phyloP scores from a whole-genome alignment of 163 green algal genomes.

The Coccomyxa subellipsoidea region DNA sequence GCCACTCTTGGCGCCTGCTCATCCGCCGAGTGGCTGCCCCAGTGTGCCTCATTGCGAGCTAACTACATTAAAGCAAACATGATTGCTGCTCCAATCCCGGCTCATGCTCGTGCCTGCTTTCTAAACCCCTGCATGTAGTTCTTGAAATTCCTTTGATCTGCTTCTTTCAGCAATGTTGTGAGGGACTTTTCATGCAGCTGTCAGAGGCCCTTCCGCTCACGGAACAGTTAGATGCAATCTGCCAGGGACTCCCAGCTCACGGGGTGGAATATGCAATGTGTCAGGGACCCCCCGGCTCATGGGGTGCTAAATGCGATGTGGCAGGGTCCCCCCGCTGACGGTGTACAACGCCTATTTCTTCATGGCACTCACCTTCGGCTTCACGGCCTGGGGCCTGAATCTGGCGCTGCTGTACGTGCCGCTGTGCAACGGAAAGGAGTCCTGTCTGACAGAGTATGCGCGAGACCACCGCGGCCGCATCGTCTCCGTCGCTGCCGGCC shows the following conservation, averaged over 20 bases:
- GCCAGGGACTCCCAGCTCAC: too few species aligned
- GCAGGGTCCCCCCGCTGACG: neutral
- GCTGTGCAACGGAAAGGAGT: neutral
- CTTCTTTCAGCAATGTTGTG: too few species aligned
- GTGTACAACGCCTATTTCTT: constrained; percentile 8
- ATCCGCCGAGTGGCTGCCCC: too few species aligned
- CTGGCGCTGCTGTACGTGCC: constrained; percentile 1
- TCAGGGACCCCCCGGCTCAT: too few species aligned
- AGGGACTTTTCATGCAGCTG: too few species aligned
- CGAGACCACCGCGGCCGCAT: neutral
- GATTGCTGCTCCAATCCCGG: neutral
- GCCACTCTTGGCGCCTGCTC: too few species aligned
- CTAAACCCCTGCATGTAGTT: neutral
- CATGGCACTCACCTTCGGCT: neutral
- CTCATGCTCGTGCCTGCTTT: neutral
- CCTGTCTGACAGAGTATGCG: neutral
- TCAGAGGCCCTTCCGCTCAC: too few species aligned
- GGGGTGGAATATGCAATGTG: too few species aligned
- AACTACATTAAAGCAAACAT: too few species aligned
- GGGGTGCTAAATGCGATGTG: too few species aligned
- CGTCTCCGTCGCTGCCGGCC: neutral
- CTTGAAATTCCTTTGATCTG: neutral
- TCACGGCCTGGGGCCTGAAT: neutral
- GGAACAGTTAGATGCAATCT: too few species aligned
- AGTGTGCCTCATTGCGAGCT: too few species aligned